These are phyloP conservation scores for Neonectria punicea DNA, from an alignment of 2,329 filamentous ascomycete species.

Conservation along the genomic window DNA sequence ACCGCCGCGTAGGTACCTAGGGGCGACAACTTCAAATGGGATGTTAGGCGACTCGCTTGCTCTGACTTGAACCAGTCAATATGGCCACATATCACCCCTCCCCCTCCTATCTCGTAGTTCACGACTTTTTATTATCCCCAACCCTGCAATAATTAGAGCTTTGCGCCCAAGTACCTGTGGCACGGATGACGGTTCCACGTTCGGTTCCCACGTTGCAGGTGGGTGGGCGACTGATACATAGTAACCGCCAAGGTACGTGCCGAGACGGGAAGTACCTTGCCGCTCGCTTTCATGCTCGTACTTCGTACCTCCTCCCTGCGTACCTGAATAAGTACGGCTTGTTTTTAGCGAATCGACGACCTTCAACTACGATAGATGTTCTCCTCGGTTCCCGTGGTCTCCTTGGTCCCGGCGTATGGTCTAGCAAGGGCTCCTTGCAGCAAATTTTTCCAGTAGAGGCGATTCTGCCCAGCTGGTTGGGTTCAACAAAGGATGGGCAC, in stretches of 20 bases:
- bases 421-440: slow-evolving; percentile 27
- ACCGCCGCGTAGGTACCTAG: slow-evolving; percentile 7
- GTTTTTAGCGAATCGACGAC: slow-evolving; percentile 6
- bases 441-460: slow-evolving; percentile 18
- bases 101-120: slow-evolving; percentile 8
- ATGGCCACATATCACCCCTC: background rate
- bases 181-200: slow-evolving; percentile 13
- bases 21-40: background rate
- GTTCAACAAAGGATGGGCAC: slow-evolving; percentile 4
- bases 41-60: background rate
- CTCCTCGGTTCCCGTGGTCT: background rate
- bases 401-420: slow-evolving; percentile 19
- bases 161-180: slow-evolving; percentile 11
- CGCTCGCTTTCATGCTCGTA: slow-evolving; percentile 5
- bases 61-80: slow-evolving; percentile 7
- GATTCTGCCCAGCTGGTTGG: slow-evolving; percentile 3
- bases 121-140: background rate
- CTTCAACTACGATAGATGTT: background rate
- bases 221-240: slow-evolving; percentile 7
- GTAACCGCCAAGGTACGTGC: slow-evolving; percentile 1
- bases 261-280: slow-evolving; percentile 17
- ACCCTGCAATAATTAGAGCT: slow-evolving; percentile 16
- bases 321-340: background rate
- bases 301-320: slow-evolving; percentile 5
- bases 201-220: slow-evolving; percentile 15